Conservation (phyloP, 148 eudicot genomes). For the Simmondsia chinensis region DNA sequence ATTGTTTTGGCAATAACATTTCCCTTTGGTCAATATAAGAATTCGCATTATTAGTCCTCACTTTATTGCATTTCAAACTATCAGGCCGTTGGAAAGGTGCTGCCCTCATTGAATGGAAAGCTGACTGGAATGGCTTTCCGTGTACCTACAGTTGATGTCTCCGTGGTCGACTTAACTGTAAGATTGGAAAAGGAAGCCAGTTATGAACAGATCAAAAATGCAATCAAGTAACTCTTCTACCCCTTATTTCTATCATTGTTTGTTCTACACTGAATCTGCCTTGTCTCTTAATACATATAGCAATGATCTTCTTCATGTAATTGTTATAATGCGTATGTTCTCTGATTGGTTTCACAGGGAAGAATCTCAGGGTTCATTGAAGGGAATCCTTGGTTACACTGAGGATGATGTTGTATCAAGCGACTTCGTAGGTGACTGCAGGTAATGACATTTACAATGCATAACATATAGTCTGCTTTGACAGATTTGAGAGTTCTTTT, state of each 20-base stretch:
- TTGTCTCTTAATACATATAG: too few species aligned
- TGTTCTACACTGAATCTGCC: too few species aligned
- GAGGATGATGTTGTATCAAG: constrained; percentile 73
- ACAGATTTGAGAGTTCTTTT: too few species aligned
- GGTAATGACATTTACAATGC: too few species aligned
- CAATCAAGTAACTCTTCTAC: constrained; percentile 52
- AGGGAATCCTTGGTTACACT: constrained; percentile 67
- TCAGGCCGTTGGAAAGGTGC: constrained; percentile 72
- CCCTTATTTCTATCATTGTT: too few species aligned
- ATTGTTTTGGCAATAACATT: too few species aligned
- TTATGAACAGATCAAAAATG: constrained; percentile 52
- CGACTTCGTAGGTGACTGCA: constrained; percentile 60
- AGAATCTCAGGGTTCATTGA: constrained; percentile 69
- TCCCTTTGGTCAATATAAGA: too few species aligned
- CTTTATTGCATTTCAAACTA: too few species aligned
- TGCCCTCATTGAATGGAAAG: constrained; percentile 58
- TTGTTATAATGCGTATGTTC: too few species aligned
- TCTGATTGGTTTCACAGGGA: too few species aligned
- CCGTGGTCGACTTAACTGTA: constrained; percentile 68
- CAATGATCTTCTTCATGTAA: background rate
- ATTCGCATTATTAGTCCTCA: too few species aligned
- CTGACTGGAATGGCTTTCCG: constrained; percentile 78
- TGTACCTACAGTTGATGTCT: constrained; percentile 69
- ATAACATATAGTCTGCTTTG: too few species aligned
- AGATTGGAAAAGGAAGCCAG: constrained; percentile 52